Evolutionary conservation across 164 flowering plant species (phyloP).

Genomic region (Stephania yunnanensis): DNA sequence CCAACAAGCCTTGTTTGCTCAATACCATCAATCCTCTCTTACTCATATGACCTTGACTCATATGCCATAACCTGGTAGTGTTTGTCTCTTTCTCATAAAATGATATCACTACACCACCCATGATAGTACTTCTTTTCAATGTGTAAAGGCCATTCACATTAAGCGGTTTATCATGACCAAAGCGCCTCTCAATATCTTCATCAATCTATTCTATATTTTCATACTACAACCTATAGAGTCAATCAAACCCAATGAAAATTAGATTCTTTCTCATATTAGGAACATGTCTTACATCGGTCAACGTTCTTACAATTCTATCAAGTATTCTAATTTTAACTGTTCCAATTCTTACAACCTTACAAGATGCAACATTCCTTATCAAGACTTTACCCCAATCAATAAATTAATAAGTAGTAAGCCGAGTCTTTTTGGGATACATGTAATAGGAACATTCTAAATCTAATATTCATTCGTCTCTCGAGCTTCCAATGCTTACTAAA

Average conservation of each 20-base stretch:
- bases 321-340: too few relatives aligned
- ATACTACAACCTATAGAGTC: too few relatives aligned
- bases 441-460: slow-evolving; percentile 14
- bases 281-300: too few relatives aligned
- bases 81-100: background rate
- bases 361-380: slow-evolving; percentile 12
- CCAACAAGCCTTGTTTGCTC: slow-evolving; percentile 1
- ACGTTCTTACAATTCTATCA: too few relatives aligned
- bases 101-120: background rate
- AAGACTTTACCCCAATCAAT: slow-evolving; percentile 5
- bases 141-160: background rate
- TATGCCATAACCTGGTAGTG: slow-evolving; percentile 9
- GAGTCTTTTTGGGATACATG: slow-evolving; percentile 8
- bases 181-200: background rate
- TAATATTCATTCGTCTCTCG: background rate
- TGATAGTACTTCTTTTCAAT: background rate
- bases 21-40: slow-evolving; percentile 10
- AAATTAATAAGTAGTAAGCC: background rate
- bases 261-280: too few relatives aligned
- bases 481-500: background rate
- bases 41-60: slow-evolving; percentile 13
- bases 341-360: slow-evolving; percentile 6
- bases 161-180: too few relatives aligned
- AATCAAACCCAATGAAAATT: too few relatives aligned
- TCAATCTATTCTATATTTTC: too few relatives aligned